Percentiles rank a stretch among this genome's conserved stretches.
phyloP scores from a whole-genome alignment of 129 eudicot genomes.

The sunflower (Helianthus annuus) region HanXRQr2.0-SUNRISE NC_035438.2:91910693-91911192 shows the following conservation, averaged over 20 bases:
- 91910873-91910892: background rate
- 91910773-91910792: background rate
- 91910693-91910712: no score
- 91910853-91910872: background rate
- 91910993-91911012: no score
- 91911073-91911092: background rate
- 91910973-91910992: no score
- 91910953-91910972: no score
- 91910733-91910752: no score
- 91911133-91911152: background rate
- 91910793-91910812: background rate
- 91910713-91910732: no score
- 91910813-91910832: background rate
- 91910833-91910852: background rate
- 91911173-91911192: background rate
- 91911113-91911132: background rate
- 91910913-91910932: background rate
- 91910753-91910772: no score
- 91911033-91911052: background rate
- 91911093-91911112: background rate
- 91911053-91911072: no score
- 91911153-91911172: background rate
- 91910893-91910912: background rate
- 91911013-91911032: no score
- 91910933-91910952: background rate